Percentiles rank a stretch among this genome's conserved stretches.
Conservation (phyloP, 169 alveolate genomes). For the Plasmodium relictum region DNA sequence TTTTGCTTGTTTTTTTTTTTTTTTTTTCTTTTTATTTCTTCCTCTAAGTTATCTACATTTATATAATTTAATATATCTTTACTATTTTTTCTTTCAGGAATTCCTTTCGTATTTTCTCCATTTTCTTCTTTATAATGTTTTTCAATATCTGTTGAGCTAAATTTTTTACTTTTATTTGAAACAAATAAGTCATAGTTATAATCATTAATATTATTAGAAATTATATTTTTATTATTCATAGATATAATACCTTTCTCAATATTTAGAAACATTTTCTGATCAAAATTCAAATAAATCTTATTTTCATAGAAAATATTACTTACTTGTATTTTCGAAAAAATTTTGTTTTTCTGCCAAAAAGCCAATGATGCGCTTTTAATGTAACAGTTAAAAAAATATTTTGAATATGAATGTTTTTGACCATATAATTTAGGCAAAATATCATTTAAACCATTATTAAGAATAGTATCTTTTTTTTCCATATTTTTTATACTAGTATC, state of each 20-base stretch:
- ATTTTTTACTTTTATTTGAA: constrained; percentile 16
- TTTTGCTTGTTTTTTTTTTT: constrained; percentile 17
- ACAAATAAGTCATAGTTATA: constrained; percentile 60
- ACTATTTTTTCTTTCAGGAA: constrained; percentile 28
- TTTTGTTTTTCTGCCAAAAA: constrained; percentile 72
- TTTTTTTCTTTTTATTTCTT: constrained; percentile 68
- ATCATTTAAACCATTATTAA: constrained; percentile 26
- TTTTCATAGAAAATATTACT: constrained; percentile 76
- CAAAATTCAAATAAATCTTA: constrained; percentile 55
- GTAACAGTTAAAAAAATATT: constrained; percentile 80
- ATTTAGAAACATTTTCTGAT: constrained; percentile 75
- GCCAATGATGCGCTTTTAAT: constrained; percentile 76
- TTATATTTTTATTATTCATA: constrained; percentile 60
- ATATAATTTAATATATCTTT: constrained; percentile 59
- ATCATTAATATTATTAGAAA: constrained; percentile 71
- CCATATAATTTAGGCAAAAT: constrained; percentile 66
- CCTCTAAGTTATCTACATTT: constrained; percentile 34
- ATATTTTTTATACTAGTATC: neutral
- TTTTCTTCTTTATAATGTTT: constrained; percentile 9
- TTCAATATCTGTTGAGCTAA: neutral
- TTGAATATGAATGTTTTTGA: constrained; percentile 69
- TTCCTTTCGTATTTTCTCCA: constrained; percentile 1
- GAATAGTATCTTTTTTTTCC: neutral
- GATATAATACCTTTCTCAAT: constrained; percentile 76
- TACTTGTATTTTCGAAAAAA: constrained; percentile 67